Conservation (phyloP, 495 filamentous ascomycete species). For the Halenospora varia region DNA sequence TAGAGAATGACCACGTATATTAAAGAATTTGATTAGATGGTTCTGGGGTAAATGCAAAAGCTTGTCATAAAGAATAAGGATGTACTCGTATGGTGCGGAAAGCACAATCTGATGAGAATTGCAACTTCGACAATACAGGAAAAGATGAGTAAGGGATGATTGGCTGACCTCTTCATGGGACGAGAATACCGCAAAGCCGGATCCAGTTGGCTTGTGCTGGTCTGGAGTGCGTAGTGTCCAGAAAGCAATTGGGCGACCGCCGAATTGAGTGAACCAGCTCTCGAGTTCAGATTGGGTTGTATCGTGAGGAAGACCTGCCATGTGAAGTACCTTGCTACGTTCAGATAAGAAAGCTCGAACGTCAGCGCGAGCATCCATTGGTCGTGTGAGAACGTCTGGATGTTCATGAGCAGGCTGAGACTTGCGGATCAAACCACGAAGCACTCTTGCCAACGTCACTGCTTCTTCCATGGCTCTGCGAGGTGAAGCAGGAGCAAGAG, state of each 20-base stretch:
- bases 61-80: constrained; percentile 24
- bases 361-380: constrained; percentile 95
- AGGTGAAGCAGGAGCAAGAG: constrained; percentile 92
- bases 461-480: constrained; percentile 97
- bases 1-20: constrained; percentile 33
- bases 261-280: constrained; percentile 99
- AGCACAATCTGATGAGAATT: constrained; percentile 19
- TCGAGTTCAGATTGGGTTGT: constrained; percentile 97
- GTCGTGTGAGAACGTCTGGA: constrained; percentile 85
- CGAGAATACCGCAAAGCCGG: constrained; percentile 96
- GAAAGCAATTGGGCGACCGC: constrained; percentile 97
- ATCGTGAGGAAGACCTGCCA: constrained; percentile 94
- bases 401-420: constrained; percentile 92
- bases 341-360: constrained; percentile 95
- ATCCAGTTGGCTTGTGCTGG: constrained; percentile 97
- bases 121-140: constrained; percentile 23
- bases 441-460: constrained; percentile 85
- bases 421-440: constrained; percentile 88
- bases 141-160: constrained; percentile 16
- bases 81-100: constrained; percentile 19
- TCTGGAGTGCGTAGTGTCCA: constrained; percentile 98
- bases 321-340: constrained; percentile 94
- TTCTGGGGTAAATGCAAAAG: constrained; percentile 12
- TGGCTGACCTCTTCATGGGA: constrained; percentile 94
- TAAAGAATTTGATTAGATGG: constrained; percentile 19